Percentiles rank a stretch among this genome's conserved stretches.
Conservation (phyloP, 257 asterid genomes). For the Solanum chilense region DNA sequence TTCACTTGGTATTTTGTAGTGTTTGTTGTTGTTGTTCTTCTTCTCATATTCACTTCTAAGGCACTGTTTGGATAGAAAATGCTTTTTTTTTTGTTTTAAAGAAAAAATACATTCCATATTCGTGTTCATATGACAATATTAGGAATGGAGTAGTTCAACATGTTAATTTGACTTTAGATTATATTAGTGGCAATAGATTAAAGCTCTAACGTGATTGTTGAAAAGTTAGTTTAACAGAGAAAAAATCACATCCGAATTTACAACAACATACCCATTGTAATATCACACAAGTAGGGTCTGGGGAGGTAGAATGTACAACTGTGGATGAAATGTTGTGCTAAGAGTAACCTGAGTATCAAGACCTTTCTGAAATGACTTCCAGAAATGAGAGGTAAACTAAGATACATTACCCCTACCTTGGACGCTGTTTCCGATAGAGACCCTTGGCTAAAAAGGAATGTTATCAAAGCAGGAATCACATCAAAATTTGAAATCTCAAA, state of each 20-base stretch:
- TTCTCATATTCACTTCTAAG: not conserved
- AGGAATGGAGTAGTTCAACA: not conserved
- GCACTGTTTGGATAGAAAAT: not conserved
- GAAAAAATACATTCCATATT: not conserved
- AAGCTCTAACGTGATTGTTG: not conserved
- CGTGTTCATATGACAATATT: not conserved
- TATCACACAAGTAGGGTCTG: not conserved
- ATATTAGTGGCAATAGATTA: not conserved
- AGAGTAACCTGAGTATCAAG: no score
- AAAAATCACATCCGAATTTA: not conserved
- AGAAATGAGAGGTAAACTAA: no score
- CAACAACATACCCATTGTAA: not conserved
- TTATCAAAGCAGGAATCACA: not conserved
- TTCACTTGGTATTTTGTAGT: not conserved
- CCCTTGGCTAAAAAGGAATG: not conserved
- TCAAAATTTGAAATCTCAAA: not conserved
- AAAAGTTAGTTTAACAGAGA: not conserved
- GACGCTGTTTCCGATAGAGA: not conserved
- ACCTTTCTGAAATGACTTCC: no score
- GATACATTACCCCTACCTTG: not conserved
- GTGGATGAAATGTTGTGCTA: no score
- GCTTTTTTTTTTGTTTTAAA: not conserved
- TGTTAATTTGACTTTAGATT: not conserved
- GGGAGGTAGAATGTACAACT: not conserved
- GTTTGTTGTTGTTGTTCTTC: not conserved